A percentile compares a stretch with the other conserved stretches of the same genome.
These are phyloP conservation scores for Amaranthus palmeri DNA, from an alignment of 148 eudicot species.

Conservation along the genomic window DNA sequence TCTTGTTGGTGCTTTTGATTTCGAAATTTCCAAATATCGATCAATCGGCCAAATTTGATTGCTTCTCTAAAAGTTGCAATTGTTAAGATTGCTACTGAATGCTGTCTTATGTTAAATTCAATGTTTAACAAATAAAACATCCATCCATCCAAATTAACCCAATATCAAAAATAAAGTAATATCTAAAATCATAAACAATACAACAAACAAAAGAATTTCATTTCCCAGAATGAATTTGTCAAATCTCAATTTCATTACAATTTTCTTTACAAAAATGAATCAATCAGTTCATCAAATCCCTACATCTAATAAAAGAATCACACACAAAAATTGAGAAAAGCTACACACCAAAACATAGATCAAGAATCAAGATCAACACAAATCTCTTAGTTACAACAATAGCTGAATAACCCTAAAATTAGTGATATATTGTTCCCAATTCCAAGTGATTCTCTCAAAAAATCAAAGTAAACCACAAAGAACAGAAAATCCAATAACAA, in stretches of 20 bases:
- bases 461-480: constrained; percentile 64
- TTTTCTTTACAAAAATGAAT: too few species aligned
- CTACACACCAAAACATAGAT: neutral
- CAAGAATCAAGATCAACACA: neutral
- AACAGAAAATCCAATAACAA: constrained; percentile 62
- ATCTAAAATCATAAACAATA: neutral
- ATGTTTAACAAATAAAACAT: too few species aligned
- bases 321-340: neutral
- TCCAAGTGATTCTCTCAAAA: constrained; percentile 6
- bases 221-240: neutral
- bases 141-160: too few species aligned
- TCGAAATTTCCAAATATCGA: too few species aligned
- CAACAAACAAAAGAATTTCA: neutral
- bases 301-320: constrained; percentile 7
- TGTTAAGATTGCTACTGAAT: too few species aligned
- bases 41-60: too few species aligned
- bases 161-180: too few species aligned
- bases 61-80: too few species aligned
- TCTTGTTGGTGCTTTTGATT: too few species aligned
- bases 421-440: neutral
- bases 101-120: too few species aligned
- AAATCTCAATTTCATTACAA: neutral
- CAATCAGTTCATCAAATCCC: too few species aligned
- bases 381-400: constrained; percentile 1
- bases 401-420: constrained; percentile 1